Conservation (phyloP, 805 yeast genomes). For the Limtongozyma cylindracea region DNA sequence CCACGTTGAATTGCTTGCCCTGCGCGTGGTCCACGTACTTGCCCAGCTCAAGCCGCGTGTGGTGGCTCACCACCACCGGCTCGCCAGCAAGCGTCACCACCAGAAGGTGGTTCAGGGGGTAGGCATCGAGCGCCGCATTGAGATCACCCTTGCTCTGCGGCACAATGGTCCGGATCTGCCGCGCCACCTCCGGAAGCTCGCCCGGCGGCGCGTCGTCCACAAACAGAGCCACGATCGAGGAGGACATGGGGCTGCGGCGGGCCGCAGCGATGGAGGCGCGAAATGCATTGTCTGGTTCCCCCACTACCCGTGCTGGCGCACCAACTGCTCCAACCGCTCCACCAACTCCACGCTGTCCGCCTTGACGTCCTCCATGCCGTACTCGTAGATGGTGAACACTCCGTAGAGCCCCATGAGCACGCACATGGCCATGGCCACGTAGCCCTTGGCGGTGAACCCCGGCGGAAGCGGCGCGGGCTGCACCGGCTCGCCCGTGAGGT, state of each 20-base stretch:
- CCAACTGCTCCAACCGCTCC: conserved; percentile 7
- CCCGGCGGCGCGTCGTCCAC: too few species aligned
- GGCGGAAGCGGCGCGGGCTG: conserved; percentile 39
- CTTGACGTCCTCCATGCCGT: conserved; percentile 39
- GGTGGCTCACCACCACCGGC: too few species aligned
- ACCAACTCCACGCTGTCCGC: conserved; percentile 21
- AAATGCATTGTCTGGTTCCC: conserved; percentile 3
- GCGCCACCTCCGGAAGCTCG: too few species aligned
- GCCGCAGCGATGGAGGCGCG: too few species aligned
- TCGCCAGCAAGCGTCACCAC: too few species aligned
- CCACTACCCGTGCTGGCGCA: conserved; percentile 6
- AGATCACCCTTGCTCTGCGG: too few species aligned
- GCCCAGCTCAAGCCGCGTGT: too few species aligned
- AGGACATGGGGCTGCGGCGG: too few species aligned
- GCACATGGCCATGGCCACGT: conserved; percentile 31
- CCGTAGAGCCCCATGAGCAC: conserved; percentile 34
- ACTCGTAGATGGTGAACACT: conserved; percentile 26
- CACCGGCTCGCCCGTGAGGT: conserved; percentile 29
- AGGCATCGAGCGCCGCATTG: too few species aligned
- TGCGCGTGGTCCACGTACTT: conserved; percentile 26
- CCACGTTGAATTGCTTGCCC: conserved; percentile 28
- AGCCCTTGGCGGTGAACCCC: conserved; percentile 52
- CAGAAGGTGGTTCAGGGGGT: too few species aligned
- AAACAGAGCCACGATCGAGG: too few species aligned
- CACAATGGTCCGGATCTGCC: too few species aligned